Percentiles rank a stretch among this genome's conserved stretches.
Evolutionary conservation across 257 asterid genomes (phyloP).

Genomic region (Coffea canephora): DNA sequence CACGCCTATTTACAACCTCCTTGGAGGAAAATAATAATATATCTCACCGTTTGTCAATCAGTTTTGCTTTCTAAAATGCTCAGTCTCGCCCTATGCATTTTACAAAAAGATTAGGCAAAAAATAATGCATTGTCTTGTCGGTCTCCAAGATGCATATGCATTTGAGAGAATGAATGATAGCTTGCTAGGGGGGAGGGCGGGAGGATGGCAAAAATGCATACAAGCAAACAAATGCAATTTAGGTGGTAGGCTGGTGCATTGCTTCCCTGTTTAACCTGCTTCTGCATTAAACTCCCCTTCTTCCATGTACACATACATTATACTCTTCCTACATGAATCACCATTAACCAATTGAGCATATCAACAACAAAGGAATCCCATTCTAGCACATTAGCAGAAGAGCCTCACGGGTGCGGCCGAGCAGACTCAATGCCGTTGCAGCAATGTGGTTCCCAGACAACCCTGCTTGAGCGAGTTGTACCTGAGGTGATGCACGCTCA

Average conservation of each 20-base stretch:
- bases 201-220: too few species aligned
- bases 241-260: too few species aligned
- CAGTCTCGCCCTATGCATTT: neutral
- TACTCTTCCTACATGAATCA: neutral
- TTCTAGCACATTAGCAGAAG: constrained; percentile 66
- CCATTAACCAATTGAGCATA: neutral
- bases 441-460: constrained; percentile 82
- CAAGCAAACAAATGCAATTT: neutral
- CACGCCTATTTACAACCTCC: too few species aligned
- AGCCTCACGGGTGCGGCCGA: constrained; percentile 83
- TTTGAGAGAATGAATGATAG: neutral
- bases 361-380: too few species aligned
- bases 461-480: constrained; percentile 72
- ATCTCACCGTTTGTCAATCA: too few species aligned
- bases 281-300: neutral
- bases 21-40: too few species aligned
- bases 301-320: neutral
- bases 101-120: neutral
- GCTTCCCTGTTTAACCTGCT: neutral
- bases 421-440: constrained; percentile 78
- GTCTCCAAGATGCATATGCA: neutral
- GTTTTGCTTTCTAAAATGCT: neutral
- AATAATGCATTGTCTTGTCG: neutral
- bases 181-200: too few species aligned
- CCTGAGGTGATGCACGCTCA: constrained; percentile 59